Base-by-base conservation (phyloP, 1,284 basidiomycete genomes). In the Fistulinella staudtii region DNA sequence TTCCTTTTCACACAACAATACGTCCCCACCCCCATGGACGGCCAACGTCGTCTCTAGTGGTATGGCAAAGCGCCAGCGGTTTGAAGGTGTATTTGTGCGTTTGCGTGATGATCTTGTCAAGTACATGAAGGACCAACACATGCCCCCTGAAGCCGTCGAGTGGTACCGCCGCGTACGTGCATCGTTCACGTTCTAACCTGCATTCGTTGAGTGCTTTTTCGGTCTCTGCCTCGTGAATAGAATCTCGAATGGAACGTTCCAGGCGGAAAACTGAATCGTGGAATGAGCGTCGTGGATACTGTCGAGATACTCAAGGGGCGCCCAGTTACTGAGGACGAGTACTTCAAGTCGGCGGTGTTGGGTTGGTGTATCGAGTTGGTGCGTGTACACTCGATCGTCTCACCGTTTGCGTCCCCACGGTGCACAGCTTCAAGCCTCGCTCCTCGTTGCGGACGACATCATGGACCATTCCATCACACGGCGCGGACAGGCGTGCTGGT, bases 401-500 rank as follows among this genome's bases (percentile, higher is more conserved):
- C 24, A 6, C 11, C 11, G 24, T 11, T 25, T 25, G 6, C 24
- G 24, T 11, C 11, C 11, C 11, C 11, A 11, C 24, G 6, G 5
- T 8, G 3, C 2, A 3, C n/a, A 95, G 90, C 80, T 98, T 13
- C 96, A 99, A 85, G 93, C 93, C 0, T 98, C 89, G 72, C 98
- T 98, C 81, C 81, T 99, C 45, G 94, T 99, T 45, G 83, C 93
- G 18, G 95, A 99, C 69, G 95, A 99, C 67, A 94, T 99, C 67
- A 99, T 98, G 94, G 96, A 99, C 66, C 68, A 79, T 20, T 91
- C 86, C 39, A 83, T 96, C 58, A 99, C 94, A 6, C 88, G 96
- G 31, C 85, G 95, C n/a, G 88, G 90, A n/a, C 94, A 98, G 65
- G 90, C 94, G 0, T 99, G 95, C 71, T 99, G 92, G 90, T 99